These are phyloP conservation scores for Nakazawaea siamensis DNA, from an alignment of 805 yeast species.

Conservation along the genomic window DNA sequence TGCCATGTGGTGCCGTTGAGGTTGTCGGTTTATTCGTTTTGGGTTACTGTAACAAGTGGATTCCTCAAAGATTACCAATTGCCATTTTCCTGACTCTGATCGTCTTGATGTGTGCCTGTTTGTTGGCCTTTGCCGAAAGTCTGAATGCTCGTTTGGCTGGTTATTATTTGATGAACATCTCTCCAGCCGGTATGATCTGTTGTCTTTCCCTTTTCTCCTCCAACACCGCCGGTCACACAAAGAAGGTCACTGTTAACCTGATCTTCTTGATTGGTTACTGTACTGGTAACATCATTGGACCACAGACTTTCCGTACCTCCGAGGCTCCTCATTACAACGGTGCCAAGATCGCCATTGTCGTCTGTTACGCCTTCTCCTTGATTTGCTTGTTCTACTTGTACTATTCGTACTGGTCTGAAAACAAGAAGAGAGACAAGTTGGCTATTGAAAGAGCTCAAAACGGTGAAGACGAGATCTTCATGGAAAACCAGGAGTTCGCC, in stretches of 20 bases:
- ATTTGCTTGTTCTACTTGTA: conserved; percentile 21
- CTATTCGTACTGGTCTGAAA: conserved; percentile 16
- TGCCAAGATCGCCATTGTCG: conserved; percentile 40
- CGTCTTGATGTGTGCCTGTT: conserved; percentile 15
- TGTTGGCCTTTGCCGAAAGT: conserved; percentile 18
- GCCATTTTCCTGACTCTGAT: conserved; percentile 15
- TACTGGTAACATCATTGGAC: conserved; percentile 64
- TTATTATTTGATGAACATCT: conserved; percentile 19
- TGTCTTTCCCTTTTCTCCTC: conserved; percentile 19
- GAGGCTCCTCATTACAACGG: conserved; percentile 55
- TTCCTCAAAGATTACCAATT: conserved; percentile 16
- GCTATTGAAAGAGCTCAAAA: conserved; percentile 17
- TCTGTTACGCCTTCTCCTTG: conserved; percentile 21
- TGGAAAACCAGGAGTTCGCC: conserved; percentile 19
- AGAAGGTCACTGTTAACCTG: conserved; percentile 53
- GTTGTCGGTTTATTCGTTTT: conserved; percentile 21
- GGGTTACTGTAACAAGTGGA: conserved; percentile 7
- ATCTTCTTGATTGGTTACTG: conserved; percentile 57
- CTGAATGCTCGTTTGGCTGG: conserved; percentile 26
- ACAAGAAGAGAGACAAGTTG: conserved; percentile 14
- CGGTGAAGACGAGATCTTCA: conserved; percentile 12
- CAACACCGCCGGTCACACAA: conserved; percentile 68
- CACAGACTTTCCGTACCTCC: conserved; percentile 52
- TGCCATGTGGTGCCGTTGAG: conserved; percentile 31
- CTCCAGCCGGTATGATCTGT: conserved; percentile 21